A percentile compares a stretch with the other conserved stretches of the same genome.
phyloP scores from a whole-genome alignment of 352 stramenopile genomes.

The Globisporangium camurandrum region DNA sequence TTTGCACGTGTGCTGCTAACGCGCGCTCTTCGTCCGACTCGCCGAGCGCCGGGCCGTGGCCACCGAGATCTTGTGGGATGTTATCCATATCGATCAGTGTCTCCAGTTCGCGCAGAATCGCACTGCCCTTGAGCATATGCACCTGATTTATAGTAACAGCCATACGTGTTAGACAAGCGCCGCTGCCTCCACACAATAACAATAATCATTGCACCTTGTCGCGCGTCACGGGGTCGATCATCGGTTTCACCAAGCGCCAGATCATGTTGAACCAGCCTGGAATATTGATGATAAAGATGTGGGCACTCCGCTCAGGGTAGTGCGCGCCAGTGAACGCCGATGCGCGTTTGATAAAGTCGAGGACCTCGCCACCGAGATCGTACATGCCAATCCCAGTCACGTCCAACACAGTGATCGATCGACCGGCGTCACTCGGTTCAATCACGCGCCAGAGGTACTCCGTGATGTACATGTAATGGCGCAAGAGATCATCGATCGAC shows the following conservation, averaged over 20 bases:
- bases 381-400: conserved; percentile 85
- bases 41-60: conserved; percentile 44
- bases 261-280: conserved; percentile 93
- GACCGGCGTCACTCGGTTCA: conserved; percentile 58
- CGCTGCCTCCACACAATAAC: background rate
- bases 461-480: conserved; percentile 91
- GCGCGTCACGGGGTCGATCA: conserved; percentile 91
- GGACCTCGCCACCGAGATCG: conserved; percentile 77
- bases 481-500: conserved; percentile 81
- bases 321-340: conserved; percentile 86
- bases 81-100: conserved; percentile 62
- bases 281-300: conserved; percentile 95
- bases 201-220: conserved; percentile 90
- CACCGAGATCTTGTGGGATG: conserved; percentile 68
- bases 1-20: conserved; percentile 57
- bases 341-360: conserved; percentile 85
- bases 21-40: conserved; percentile 65
- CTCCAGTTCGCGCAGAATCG: conserved; percentile 65
- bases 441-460: conserved; percentile 87
- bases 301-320: conserved; percentile 90
- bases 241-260: conserved; percentile 90
- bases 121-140: conserved; percentile 78
- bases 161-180: background rate
- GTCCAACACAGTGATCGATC: conserved; percentile 81
- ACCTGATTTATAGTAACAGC: conserved; percentile 20